phyloP scores from a whole-genome alignment of 805 yeast genomes.

The Saturnispora bothae region DNA sequence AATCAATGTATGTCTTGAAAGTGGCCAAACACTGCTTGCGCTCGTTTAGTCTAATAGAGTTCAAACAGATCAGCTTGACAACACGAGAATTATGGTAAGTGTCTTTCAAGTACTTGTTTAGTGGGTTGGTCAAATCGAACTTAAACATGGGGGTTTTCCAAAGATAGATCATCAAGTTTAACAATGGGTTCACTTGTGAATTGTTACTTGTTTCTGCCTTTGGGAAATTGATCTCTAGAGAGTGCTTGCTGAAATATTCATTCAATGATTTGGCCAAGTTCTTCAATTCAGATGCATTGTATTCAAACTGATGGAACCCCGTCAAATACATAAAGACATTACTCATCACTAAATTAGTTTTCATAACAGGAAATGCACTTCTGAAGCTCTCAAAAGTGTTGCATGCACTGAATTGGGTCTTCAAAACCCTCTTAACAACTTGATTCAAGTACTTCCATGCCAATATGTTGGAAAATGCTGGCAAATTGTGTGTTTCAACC shows the following conservation, averaged over 20 bases:
- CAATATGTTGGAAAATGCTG: slow-evolving; percentile 16
- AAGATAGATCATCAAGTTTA: slow-evolving; percentile 20
- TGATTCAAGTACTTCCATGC: slow-evolving; percentile 18
- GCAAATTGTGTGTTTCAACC: slow-evolving; percentile 12
- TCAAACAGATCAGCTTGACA: slow-evolving; percentile 27
- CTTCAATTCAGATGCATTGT: background rate
- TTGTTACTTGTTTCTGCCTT: slow-evolving; percentile 29
- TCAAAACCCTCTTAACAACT: slow-evolving; percentile 7
- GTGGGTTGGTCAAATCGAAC: slow-evolving; percentile 19
- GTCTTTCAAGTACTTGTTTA: slow-evolving; percentile 28
- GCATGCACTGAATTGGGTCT: background rate
- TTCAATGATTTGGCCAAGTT: slow-evolving; percentile 7
- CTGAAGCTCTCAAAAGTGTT: slow-evolving; percentile 5
- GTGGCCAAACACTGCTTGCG: slow-evolving; percentile 21
- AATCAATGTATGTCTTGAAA: slow-evolving; percentile 33
- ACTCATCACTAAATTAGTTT: slow-evolving; percentile 5
- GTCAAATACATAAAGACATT: slow-evolving; percentile 13
- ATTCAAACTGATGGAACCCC: slow-evolving; percentile 14
- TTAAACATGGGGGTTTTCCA: slow-evolving; percentile 7
- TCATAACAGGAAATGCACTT: slow-evolving; percentile 6
- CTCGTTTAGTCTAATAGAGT: slow-evolving; percentile 18
- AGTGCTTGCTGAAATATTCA: slow-evolving; percentile 8
- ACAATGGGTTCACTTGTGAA: slow-evolving; percentile 24
- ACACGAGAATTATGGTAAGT: slow-evolving; percentile 37
- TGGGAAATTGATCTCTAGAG: slow-evolving; percentile 31